These are phyloP conservation scores for Nephelium lappaceum DNA, from an alignment of 345 rosid species.

Conservation along the genomic window DNA sequence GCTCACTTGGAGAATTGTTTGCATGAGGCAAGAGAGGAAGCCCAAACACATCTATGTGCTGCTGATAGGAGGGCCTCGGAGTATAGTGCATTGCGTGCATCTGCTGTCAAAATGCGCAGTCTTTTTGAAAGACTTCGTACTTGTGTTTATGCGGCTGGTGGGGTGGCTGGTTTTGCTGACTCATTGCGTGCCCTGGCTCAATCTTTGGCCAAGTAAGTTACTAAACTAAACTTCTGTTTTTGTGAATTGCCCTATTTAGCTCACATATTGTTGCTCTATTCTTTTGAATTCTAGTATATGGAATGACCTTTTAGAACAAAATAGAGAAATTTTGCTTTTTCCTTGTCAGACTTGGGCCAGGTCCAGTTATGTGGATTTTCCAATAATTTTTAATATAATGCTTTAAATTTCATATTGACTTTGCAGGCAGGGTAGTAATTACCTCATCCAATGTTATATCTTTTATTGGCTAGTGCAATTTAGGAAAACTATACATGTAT, in stretches of 20 bases:
- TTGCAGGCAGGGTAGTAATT: not conserved
- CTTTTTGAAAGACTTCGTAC: slow-evolving; percentile 79
- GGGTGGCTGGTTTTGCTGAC: slow-evolving; percentile 76
- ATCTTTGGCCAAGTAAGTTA: slow-evolving; percentile 84
- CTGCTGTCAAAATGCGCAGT: slow-evolving; percentile 82
- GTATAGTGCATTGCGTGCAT: slow-evolving; percentile 76
- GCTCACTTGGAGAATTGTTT: slow-evolving; percentile 96
- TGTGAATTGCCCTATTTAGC: not conserved
- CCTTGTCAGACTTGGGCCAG: not conserved
- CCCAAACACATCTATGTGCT: slow-evolving; percentile 93
- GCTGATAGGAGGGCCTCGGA: slow-evolving; percentile 91
- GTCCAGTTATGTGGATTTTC: not conserved
- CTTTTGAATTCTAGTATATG: not conserved
- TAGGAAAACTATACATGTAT: not conserved
- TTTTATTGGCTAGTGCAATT: slow-evolving; percentile 3
- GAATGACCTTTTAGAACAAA: not conserved
- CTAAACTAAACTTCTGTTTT: slow-evolving; percentile 11
- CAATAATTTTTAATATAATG: not conserved
- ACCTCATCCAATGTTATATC: not conserved
- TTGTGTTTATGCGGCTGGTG: slow-evolving; percentile 65
- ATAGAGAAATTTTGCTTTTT: too few species aligned
- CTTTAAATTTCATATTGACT: not conserved
- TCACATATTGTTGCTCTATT: not conserved
- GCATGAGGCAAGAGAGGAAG: slow-evolving; percentile 99
- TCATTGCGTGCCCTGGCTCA: slow-evolving; percentile 80